Evolutionary conservation across 2,329 filamentous ascomycete genomes (phyloP).

Genomic region (Pseudocercospora fijiensis): DNA sequence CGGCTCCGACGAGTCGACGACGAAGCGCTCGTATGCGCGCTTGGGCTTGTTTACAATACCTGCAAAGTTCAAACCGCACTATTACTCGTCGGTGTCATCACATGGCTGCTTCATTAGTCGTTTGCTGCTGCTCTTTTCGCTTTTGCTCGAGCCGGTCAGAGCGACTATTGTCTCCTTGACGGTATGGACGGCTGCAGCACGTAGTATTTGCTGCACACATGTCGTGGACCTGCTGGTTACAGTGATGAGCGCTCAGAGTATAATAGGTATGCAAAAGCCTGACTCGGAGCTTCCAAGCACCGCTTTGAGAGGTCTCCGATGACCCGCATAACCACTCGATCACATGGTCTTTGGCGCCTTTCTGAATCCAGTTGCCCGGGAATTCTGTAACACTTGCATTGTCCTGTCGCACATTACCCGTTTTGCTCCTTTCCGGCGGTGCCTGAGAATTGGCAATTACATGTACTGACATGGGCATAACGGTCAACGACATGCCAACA

Average conservation of each 20-base stretch:
- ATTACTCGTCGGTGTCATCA: not conserved
- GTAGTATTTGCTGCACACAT: not conserved
- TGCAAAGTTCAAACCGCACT: not conserved
- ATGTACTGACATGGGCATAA: not conserved
- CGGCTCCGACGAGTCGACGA: not conserved
- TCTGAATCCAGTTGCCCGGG: not conserved
- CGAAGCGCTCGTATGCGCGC: not conserved
- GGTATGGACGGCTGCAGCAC: not conserved
- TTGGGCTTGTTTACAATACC: not conserved
- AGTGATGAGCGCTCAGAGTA: not conserved
- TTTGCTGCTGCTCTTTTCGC: not conserved
- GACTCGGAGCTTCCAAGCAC: not conserved
- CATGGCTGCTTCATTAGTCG: not conserved
- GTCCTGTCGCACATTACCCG: not conserved
- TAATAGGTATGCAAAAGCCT: not conserved
- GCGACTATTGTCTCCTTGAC: not conserved
- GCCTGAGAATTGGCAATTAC: not conserved
- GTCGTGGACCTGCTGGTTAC: not conserved
- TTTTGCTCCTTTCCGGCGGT: not conserved
- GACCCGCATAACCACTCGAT: conserved; percentile 5
- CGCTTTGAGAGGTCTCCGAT: not conserved
- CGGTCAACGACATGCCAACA: conserved; percentile 7
- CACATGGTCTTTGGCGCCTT: not conserved
- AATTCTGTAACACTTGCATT: conserved; percentile 1
- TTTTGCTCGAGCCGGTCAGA: not conserved